Percentiles rank a stretch among this genome's conserved stretches.
Evolutionary conservation across 176 grass and related monocot species (phyloP).

Genomic region (Secale cereale): DNA sequence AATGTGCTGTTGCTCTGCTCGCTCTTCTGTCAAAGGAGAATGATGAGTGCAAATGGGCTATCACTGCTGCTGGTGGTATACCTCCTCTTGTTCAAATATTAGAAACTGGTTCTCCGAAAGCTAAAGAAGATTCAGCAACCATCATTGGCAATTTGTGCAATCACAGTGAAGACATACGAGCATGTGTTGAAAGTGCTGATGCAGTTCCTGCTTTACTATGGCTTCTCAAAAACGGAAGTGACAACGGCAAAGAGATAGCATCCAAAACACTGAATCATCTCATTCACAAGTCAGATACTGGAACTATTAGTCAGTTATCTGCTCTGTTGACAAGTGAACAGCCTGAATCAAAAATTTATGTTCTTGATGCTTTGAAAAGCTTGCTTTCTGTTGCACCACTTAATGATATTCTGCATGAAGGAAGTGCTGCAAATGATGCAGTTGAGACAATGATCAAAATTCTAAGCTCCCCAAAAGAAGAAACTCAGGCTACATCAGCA

Average conservation of each 20-base stretch:
- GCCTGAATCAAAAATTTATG: slow-evolving; percentile 96
- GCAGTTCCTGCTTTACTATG: slow-evolving; percentile 98
- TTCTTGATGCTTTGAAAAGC: slow-evolving; percentile 93
- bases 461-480: slow-evolving; percentile 76
- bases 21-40: slow-evolving; percentile 94
- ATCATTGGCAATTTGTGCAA: slow-evolving; percentile 99
- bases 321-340: slow-evolving; percentile 95
- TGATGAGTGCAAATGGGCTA: slow-evolving; percentile 99
- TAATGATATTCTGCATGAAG: slow-evolving; percentile 96
- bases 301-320: slow-evolving; percentile 94
- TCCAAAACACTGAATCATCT: slow-evolving; percentile 98
- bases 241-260: slow-evolving; percentile 99
- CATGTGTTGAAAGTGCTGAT: slow-evolving; percentile 99
- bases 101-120: slow-evolving; percentile 96
- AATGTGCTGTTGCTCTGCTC: slow-evolving; percentile 96
- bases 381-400: slow-evolving; percentile 94
- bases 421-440: slow-evolving; percentile 96
- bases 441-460: slow-evolving; percentile 99
- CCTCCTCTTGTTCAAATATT: slow-evolving; percentile 99
- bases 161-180: slow-evolving; percentile 99
- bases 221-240: slow-evolving; percentile 99
- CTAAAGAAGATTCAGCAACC: slow-evolving; percentile 99
- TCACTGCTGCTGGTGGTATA: slow-evolving; percentile 99
- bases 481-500: slow-evolving; percentile 97
- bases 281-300: slow-evolving; percentile 98